Percentiles rank a stretch among this genome's conserved stretches.
These are phyloP conservation scores for Amanita inopinata DNA, from an alignment of 768 basidiomycete genomes.

Conservation along the genomic window DNA sequence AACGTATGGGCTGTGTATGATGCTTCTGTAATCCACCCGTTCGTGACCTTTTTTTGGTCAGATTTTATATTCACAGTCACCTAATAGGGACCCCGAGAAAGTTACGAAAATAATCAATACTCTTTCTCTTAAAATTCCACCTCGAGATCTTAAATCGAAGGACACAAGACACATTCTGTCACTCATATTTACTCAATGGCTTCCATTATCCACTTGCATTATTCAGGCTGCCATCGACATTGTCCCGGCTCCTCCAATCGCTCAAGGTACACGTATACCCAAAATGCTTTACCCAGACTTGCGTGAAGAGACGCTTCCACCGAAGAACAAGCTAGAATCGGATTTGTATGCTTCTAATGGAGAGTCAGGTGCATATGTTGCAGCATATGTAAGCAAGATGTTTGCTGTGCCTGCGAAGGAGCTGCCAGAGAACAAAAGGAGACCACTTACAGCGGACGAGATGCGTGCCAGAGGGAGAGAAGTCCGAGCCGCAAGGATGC, in stretches of 20 bases:
- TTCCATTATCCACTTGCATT: conserved; percentile 85
- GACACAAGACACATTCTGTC: conserved; percentile 78
- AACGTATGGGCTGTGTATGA: conserved; percentile 98
- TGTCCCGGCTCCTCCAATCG: conserved; percentile 77
- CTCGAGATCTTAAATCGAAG: conserved; percentile 87
- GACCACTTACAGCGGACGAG: conserved; percentile 70
- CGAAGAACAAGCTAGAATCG: conserved; percentile 75
- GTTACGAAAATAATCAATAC: conserved; percentile 79
- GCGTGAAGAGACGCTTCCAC: conserved; percentile 44
- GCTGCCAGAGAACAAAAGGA: conserved; percentile 80
- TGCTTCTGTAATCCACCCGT: conserved; percentile 83
- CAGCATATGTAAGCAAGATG: conserved; percentile 97
- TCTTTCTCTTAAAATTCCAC: conserved; percentile 72
- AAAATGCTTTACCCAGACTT: conserved; percentile 85
- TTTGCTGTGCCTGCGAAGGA: conserved; percentile 79
- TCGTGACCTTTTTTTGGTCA: conserved; percentile 25
- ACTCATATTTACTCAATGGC: conserved; percentile 90
- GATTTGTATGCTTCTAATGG: conserved; percentile 71
- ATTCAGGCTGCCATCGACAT: conserved; percentile 90
- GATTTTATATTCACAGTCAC: conserved; percentile 12
- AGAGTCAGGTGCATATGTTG: conserved; percentile 45
- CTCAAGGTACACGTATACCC: conserved; percentile 78
- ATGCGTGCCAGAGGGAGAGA: conserved; percentile 60
- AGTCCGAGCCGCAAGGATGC: conserved; percentile 29
- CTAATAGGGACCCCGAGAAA: conserved; percentile 75